Evolutionary conservation across 2,329 filamentous ascomycete genomes (phyloP).

Genomic region (Aspergillus sp.): DNA sequence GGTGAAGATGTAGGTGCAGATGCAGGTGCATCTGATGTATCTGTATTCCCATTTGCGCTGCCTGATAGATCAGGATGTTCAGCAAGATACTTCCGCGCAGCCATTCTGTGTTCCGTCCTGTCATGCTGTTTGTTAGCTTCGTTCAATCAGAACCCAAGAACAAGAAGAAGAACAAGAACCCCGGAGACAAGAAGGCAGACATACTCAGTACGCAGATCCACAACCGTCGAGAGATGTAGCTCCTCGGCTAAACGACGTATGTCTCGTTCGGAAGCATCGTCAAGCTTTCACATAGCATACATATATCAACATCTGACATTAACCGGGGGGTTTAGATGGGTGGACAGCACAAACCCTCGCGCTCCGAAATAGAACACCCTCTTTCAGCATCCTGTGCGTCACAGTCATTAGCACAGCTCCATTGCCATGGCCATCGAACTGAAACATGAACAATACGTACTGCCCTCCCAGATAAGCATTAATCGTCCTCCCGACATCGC

Average conservation of each 20-base stretch:
- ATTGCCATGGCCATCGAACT: no score
- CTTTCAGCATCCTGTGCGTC: constrained; percentile 35
- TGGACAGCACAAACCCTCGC: constrained; percentile 48
- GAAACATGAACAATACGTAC: constrained; percentile 29
- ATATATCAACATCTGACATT: background rate
- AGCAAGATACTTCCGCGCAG: constrained; percentile 19
- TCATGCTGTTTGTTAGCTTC: background rate
- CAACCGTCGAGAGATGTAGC: constrained; percentile 60
- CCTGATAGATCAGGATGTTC: no score
- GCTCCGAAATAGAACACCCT: constrained; percentile 60
- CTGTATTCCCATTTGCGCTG: no score
- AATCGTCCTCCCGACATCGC: constrained; percentile 63
- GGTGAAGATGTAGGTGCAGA: no score
- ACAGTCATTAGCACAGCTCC: background rate
- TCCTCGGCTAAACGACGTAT: constrained; percentile 50
- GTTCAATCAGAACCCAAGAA: background rate
- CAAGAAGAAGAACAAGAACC: no score
- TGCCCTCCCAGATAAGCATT: constrained; percentile 51
- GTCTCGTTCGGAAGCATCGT: constrained; percentile 64
- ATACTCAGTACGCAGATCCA: constrained; percentile 72
- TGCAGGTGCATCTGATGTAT: no score
- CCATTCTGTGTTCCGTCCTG: constrained; percentile 65
- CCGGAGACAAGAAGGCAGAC: constrained; percentile 3
- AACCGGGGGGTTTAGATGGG: background rate
- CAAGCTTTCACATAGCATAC: constrained; percentile 31